Evolutionary conservation across 2,329 filamentous ascomycete genomes (phyloP), one percentile per base, ranked within the genome.

Genomic region (Aspergillus calidoustus): DNA sequence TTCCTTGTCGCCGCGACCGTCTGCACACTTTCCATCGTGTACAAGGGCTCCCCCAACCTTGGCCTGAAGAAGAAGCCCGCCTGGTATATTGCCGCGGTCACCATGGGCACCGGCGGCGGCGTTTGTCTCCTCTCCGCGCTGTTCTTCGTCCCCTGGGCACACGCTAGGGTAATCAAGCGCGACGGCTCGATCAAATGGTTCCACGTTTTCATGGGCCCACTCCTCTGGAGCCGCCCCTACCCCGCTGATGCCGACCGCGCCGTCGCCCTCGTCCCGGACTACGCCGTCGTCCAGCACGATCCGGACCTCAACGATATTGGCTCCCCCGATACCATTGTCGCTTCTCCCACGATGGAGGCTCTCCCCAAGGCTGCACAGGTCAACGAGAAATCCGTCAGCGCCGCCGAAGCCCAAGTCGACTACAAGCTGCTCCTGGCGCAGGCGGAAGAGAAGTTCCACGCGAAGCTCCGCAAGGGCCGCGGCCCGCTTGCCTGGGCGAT

Each of bases 401-500:
- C 74, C 9, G 63, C 78, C 57, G 86, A 90, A 71, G 73, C 81
- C 50, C 83, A 87, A 61, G 72, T 79, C 44, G 82, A 77, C 48
- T 91, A 92, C 82, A 83, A 89, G 75, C 80, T 88, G 65, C 81
- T 90, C 57, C 72, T 88, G 57, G 82, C 79, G 4, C 77, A 87
- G 60, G 86, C 83, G 7, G 80, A 88, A 61, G 82, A 81, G 22
- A 82, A 79, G 50, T 83, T 89, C 69, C 86, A 89, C 72, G 85
- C 85, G 28, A 86, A 86, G 69, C 86, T 94, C 58, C 79, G 85
- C 60, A 80, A 85, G 76, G 83, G 82, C 61, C 79, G 80, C 2
- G 89, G 91, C 28, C 90, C 89, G 57, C 83, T 94, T n/a, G 91
- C 88, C 69, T 93, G 91, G 91, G 91, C 90, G 41, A 91, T 94